These are phyloP conservation scores for Yarrowia osloensis DNA, from an alignment of 805 yeast species.

Conservation along the genomic window DNA sequence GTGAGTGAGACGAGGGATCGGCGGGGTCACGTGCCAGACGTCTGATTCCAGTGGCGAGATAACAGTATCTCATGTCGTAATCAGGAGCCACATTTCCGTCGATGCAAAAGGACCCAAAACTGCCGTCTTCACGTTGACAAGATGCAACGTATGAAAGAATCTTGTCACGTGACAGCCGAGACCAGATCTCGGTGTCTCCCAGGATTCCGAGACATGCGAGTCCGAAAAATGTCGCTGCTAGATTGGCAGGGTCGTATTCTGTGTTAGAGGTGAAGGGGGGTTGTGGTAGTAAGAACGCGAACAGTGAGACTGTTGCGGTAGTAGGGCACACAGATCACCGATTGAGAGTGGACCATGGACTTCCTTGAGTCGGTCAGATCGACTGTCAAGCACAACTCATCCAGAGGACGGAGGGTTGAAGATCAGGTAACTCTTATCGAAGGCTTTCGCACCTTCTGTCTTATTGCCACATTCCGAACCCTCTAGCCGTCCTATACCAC, in stretches of 20 bases:
- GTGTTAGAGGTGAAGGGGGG: not conserved
- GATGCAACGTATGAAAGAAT: constrained; percentile 56
- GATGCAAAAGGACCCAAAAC: constrained; percentile 54
- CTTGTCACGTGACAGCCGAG: constrained; percentile 45
- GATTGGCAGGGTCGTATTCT: constrained; percentile 60
- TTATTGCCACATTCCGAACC: too few species aligned
- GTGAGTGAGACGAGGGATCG: not conserved
- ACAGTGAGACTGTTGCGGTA: too few species aligned
- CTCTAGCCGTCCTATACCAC: too few species aligned
- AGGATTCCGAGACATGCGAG: constrained; percentile 58
- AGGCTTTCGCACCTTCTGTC: too few species aligned
- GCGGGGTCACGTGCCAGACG: constrained; percentile 35
- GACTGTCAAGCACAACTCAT: too few species aligned
- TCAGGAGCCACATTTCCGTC: constrained; percentile 48
- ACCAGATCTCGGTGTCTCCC: constrained; percentile 46
- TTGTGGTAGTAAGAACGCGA: too few species aligned
- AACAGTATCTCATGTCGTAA: constrained; percentile 69
- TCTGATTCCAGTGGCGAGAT: constrained; percentile 69
- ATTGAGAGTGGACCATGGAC: too few species aligned
- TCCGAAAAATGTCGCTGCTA: constrained; percentile 79
- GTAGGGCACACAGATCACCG: too few species aligned
- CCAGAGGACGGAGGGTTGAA: too few species aligned
- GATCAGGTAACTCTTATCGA: too few species aligned
- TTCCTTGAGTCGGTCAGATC: too few species aligned
- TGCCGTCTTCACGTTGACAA: constrained; percentile 65